These are phyloP conservation scores for Amaranthus cruentus DNA, from an alignment of 148 eudicot genomes.

Conservation along the genomic window DNA sequence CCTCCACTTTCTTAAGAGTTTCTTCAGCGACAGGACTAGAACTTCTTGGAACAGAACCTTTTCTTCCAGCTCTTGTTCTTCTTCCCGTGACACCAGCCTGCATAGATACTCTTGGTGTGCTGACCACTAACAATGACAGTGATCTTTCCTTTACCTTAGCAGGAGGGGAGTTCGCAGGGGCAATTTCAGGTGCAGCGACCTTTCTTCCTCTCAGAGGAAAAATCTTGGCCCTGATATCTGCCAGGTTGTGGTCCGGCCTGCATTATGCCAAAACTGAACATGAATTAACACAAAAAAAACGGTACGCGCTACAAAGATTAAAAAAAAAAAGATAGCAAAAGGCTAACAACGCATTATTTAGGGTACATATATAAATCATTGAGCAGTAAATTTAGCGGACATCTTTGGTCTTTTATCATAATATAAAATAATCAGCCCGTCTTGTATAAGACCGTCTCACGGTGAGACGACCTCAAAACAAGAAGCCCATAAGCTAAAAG, in stretches of 20 bases:
- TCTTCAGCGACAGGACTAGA: slow-evolving; percentile 53
- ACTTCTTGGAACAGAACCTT: slow-evolving; percentile 46
- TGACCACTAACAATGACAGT: slow-evolving; percentile 78
- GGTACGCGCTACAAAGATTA: not conserved
- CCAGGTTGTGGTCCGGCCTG: slow-evolving; percentile 96
- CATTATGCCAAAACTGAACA: slow-evolving; percentile 11
- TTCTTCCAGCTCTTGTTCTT: slow-evolving; percentile 70
- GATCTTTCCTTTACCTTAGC: slow-evolving; percentile 92
- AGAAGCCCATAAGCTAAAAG: too few species aligned
- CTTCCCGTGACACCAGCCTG: slow-evolving; percentile 75
- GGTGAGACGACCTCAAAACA: too few species aligned
- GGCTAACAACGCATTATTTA: too few species aligned
- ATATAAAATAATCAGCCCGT: too few species aligned
- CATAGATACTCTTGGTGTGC: slow-evolving; percentile 66
- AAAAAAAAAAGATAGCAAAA: too few species aligned
- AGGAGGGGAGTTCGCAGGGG: slow-evolving; percentile 50
- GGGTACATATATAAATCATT: too few species aligned
- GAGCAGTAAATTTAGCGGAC: too few species aligned
- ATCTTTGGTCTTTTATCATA: too few species aligned
- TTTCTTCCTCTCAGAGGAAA: slow-evolving; percentile 70
- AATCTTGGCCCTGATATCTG: slow-evolving; percentile 81
- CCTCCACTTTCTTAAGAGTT: slow-evolving; percentile 57
- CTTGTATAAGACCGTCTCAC: too few species aligned
- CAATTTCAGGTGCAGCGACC: slow-evolving; percentile 61
- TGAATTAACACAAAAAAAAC: not conserved